Evolutionary conservation across 1,284 basidiomycete species (phyloP), one percentile per base, ranked within the genome.

Genomic region (Athelia sp.): DNA sequence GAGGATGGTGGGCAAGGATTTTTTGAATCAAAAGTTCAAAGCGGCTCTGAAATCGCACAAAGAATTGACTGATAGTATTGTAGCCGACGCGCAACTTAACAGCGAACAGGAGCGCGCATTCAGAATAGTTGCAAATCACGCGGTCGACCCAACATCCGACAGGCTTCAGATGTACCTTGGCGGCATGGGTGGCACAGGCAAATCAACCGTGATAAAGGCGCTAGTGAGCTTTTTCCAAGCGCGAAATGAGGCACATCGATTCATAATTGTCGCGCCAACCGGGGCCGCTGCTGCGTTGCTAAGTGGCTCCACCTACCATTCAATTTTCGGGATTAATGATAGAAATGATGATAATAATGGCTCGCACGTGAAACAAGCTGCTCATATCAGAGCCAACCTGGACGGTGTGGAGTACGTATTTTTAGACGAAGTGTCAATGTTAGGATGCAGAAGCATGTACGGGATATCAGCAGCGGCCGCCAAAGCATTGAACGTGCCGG

Each of bases 181-280:
- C 13, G 67, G 66, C 15, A 58, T 61, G 54, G 65, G 55, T 15
- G 62, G 67, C 4, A 67, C 62, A 4, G 64, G 67, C 2, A 70
- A 72, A 54, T 62, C 64, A 10, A 62, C 58, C n/a, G 69, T 72
- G 0, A 57, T 72, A 0, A 56, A 63, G 22, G 62, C 67, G 1
- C 24, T 70, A 0, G 59, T 51, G 10, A 9, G 45, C 0, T 61
- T 61, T 14, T 62, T 66, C 46, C 29, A 40, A 2, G 10, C 17
- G 11, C 22, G 57, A 4, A 45, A 55, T 2, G 54, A 61, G 36
- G 19, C 26, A 2, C 52, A 66, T 48, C 23, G 55, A 13, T 59
- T 69, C 34, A 29, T 62, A 3, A 36, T 57, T 2, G 46, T 66
- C 13, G 67, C 64, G 3, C 66, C 67, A 3, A 71, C 68, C 3